Evolutionary conservation across 768 basidiomycete species (phyloP).

Genomic region (Cubamyces sp.): DNA sequence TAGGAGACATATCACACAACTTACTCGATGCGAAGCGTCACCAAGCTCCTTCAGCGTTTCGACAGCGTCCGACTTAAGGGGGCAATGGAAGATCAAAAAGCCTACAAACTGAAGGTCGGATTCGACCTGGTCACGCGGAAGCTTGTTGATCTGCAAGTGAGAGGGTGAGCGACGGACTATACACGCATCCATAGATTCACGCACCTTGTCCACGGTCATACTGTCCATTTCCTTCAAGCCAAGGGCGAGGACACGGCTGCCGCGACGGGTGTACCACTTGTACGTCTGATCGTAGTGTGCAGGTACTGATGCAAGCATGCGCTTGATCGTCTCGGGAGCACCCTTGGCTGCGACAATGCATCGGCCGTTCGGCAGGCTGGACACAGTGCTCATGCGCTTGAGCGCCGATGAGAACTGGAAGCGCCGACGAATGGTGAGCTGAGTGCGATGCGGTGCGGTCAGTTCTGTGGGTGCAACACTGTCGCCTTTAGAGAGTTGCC

Average conservation of each 20-base stretch:
- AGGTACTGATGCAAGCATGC: conserved; percentile 79
- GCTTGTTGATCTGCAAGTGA: conserved; percentile 76
- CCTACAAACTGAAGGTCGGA: conserved; percentile 83
- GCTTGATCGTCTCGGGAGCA: conserved; percentile 94
- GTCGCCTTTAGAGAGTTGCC: conserved; percentile 82
- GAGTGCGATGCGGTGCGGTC: conserved; percentile 57
- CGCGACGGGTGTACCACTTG: conserved; percentile 91
- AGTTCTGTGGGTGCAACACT: conserved; percentile 59
- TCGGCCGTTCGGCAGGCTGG: conserved; percentile 62
- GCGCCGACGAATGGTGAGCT: conserved; percentile 80
- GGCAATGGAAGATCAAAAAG: conserved; percentile 98
- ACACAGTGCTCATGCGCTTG: conserved; percentile 96
- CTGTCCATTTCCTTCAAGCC: conserved; percentile 83
- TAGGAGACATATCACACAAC: conserved; percentile 35
- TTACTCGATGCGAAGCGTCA: conserved; percentile 93
- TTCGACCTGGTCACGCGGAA: conserved; percentile 84
- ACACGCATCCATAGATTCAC: conserved; percentile 17
- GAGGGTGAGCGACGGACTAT: background rate
- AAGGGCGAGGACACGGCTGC: conserved; percentile 91
- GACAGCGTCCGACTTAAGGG: conserved; percentile 92
- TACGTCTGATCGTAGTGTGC: conserved; percentile 89
- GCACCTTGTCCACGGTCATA: conserved; percentile 74
- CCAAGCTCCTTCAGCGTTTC: conserved; percentile 90
- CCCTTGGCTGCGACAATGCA: conserved; percentile 86
- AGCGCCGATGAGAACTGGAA: conserved; percentile 98